phyloP scores from a whole-genome alignment of 768 basidiomycete genomes.

The Collybiopsis luxurians region DNA sequence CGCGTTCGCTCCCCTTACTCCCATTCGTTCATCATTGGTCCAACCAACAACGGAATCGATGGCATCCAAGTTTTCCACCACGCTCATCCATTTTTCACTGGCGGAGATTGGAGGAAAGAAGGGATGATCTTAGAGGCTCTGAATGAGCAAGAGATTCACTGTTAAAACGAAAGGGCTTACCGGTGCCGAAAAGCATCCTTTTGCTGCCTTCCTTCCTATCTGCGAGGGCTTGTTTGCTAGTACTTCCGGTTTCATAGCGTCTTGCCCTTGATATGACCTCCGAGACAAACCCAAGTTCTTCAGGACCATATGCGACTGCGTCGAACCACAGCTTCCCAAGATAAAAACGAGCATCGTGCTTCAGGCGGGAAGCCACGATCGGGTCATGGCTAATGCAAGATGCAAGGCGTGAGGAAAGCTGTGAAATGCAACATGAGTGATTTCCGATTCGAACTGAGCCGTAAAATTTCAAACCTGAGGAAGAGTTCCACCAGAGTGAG shows the following conservation, averaged over 20 bases:
- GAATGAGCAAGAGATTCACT: background rate
- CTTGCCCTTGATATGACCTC: constrained; percentile 63
- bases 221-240: constrained; percentile 19
- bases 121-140: constrained; percentile 52
- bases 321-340: constrained; percentile 81
- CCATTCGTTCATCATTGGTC: constrained; percentile 55
- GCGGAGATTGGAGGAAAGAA: constrained; percentile 82
- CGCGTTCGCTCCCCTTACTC: constrained; percentile 73
- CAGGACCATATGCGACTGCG: constrained; percentile 84
- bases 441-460: background rate
- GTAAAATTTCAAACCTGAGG: constrained; percentile 33
- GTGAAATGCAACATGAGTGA: constrained; percentile 14
- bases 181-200: constrained; percentile 79
- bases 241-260: constrained; percentile 38
- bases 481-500: constrained; percentile 85
- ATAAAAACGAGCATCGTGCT: constrained; percentile 83
- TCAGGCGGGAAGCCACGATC: constrained; percentile 65
- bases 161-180: background rate
- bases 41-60: constrained; percentile 67
- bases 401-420: constrained; percentile 79
- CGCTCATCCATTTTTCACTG: constrained; percentile 77
- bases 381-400: constrained; percentile 89
- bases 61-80: constrained; percentile 81
- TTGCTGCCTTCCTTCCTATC: constrained; percentile 49
- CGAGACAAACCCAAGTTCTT: constrained; percentile 78